Evolutionary conservation across 331 rosid species (phyloP), one percentile per base, ranked within the genome.

Genomic region (Acacia pycnantha): DNA sequence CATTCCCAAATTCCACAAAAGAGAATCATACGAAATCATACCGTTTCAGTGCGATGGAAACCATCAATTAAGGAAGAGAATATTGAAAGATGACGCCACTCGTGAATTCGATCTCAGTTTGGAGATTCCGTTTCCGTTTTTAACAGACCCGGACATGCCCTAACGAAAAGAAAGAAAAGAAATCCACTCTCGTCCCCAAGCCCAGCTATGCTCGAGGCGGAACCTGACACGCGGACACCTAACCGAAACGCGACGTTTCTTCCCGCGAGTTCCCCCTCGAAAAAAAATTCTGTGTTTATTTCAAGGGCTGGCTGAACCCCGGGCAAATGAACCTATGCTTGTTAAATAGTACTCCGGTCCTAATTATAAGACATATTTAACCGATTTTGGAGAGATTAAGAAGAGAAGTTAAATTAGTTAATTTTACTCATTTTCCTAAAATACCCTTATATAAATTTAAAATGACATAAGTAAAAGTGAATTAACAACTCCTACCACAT

Each of bases 11-110:
- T 58, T 61, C 10, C 64, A n/a, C 15, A 13, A 33, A 14, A 70
- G 78, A 74, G 40, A 74, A 35, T 35, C 68, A 69, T 8, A n/a
- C 14, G 46, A 65, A 79, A 77, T 1, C 67, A 27, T 77, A 85
- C 85, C 85, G 82, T 24, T 76, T 59, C 37, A 12, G 33, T 27
- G 7, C 6, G 79, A 64, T 64, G 14, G 35, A 62, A 62, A 62
- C 27, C 21, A 62, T 27, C 37, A 29, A 9, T 61, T 61, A 4
- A 24, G 68, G 40, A 62, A 62, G 68, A 62, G 68, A 18, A 31
- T 41, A 43, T n/a, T 66, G 13, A 77, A 74, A 84, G 81, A 80
- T 29, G 35, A 22, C 21, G 41, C 44, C 41, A 73, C 31, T 40
- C 24, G 70, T 62, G 5, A 62, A 62, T 64, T 76, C 78, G 86